These are phyloP conservation scores for Polytrichum commune DNA, from an alignment of 225 moss, liverwort and hornwort species.

Conservation along the genomic window DNA sequence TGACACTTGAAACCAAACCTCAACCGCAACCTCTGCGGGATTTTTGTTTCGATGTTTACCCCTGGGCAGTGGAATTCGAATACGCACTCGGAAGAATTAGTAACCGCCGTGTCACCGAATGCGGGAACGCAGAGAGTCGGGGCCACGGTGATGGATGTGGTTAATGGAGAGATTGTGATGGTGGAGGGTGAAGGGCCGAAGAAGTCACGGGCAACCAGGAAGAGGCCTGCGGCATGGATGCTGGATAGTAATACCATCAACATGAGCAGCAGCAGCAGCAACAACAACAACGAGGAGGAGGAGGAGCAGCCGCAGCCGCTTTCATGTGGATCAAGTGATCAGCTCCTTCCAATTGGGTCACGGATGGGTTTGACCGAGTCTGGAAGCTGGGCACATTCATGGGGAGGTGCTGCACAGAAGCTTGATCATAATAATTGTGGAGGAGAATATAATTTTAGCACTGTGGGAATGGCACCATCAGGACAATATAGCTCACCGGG, in stretches of 20 bases:
- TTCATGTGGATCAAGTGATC: neutral
- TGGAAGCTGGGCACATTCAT: neutral
- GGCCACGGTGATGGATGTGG: neutral
- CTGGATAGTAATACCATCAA: too few relatives aligned
- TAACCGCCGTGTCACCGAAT: too few relatives aligned
- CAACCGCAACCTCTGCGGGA: too few relatives aligned
- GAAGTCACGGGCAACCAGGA: neutral
- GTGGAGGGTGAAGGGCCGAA: neutral
- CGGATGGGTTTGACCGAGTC: neutral
- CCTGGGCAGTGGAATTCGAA: too few relatives aligned
- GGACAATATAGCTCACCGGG: neutral
- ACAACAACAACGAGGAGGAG: neutral
- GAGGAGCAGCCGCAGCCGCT: neutral
- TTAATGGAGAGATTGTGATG: neutral
- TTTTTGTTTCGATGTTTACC: too few relatives aligned
- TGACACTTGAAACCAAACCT: too few relatives aligned
- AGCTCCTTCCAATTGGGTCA: neutral
- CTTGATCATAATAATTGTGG: neutral
- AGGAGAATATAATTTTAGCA: neutral
- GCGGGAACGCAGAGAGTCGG: too few relatives aligned
- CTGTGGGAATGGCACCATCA: neutral
- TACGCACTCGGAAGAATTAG: too few relatives aligned
- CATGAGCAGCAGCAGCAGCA: neutral
- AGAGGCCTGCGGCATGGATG: too few relatives aligned
- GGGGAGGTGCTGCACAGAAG: neutral